Base-by-base conservation (phyloP, 345 rosid genomes). In the Linum trigynum region DNA sequence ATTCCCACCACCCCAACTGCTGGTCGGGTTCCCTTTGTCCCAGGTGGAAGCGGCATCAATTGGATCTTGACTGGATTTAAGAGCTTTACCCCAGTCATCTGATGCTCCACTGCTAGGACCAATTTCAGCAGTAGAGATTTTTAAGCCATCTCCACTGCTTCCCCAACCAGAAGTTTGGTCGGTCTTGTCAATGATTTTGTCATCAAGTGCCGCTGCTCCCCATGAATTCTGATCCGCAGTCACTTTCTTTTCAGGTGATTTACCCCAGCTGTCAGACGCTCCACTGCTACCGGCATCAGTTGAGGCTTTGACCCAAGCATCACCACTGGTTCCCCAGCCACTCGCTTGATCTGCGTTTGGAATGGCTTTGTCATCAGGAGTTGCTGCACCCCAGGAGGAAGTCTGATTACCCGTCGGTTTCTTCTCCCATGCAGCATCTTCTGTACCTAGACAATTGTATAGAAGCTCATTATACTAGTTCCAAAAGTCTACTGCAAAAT, bases 281-380 rank as follows among this genome's bases (percentile, higher is more conserved):
- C 70, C 66, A 51, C 65, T 67, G 41, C 76, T 63, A 67, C 80
- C 77, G 66, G 70, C 53, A 42, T 82, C 75, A 43, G 70, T 9
- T 17, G 75, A 71, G 69, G 83, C 68, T 70, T 85, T 84, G 68
- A 73, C 80, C 96, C 94, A 86, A 64, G 78, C 38, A 63, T 69
- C 83, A 36, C 69, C 81, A 48, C 59, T 70, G 57, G 67, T 76
- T 37, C 62, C 78, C 88, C 85, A 77, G 51, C 72, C 78, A 74
- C 56, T 67, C 55, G 61, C 71, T 71, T 78, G 83, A 65, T 65
- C 82, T 73, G 62, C 65, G 67, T 71, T 39, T 61, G 70, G 68
- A 55, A 70, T 74, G 63, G 71, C 62, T 56, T 75, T 74, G 58
- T 76, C 73, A 72, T 66, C 74, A 67, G 79, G 63, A 58, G 81